Evolutionary conservation across 2,329 filamentous ascomycete genomes (phyloP).

Genomic region (Magnaporthiopsis rhizophila): DNA sequence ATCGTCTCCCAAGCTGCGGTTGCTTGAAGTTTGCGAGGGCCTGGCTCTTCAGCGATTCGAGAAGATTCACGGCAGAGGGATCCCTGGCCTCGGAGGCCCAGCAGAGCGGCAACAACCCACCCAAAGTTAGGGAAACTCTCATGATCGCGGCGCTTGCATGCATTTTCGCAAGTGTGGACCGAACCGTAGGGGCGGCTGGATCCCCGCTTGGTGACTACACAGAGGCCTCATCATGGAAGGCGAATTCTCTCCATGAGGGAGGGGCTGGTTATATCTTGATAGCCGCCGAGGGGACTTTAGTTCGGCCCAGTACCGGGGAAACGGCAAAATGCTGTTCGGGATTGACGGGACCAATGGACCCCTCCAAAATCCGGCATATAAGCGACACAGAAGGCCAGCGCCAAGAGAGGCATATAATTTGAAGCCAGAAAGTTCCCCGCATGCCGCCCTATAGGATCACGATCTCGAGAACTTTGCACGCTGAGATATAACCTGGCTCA

Average conservation of each 20-base stretch:
- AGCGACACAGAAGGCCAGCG: not conserved
- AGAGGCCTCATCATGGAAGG: too few relatives aligned
- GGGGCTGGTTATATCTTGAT: not conserved
- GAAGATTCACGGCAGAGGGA: not conserved
- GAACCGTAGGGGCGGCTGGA: too few relatives aligned
- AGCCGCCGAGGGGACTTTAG: too few relatives aligned
- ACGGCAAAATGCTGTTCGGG: too few relatives aligned
- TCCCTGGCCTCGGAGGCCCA: not conserved
- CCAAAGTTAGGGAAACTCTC: not conserved
- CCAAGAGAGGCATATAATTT: not conserved
- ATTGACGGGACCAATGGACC: too few relatives aligned
- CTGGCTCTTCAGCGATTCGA: not conserved
- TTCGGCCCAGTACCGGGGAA: too few relatives aligned
- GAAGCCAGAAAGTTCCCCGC: not conserved
- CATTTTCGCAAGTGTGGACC: not conserved
- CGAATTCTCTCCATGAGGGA: not conserved
- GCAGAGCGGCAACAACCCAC: not conserved
- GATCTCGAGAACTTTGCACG: not conserved
- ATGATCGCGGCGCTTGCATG: not conserved
- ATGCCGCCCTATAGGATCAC: not conserved
- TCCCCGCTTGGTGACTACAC: not conserved
- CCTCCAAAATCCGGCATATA: not conserved
- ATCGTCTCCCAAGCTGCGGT: not conserved
- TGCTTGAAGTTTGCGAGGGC: not conserved
- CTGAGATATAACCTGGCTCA: too few relatives aligned